Percentiles rank a stretch among this genome's conserved stretches.
Evolutionary conservation across 2,329 filamentous ascomycete species (phyloP).

Genomic region (Penicillium sp.): DNA sequence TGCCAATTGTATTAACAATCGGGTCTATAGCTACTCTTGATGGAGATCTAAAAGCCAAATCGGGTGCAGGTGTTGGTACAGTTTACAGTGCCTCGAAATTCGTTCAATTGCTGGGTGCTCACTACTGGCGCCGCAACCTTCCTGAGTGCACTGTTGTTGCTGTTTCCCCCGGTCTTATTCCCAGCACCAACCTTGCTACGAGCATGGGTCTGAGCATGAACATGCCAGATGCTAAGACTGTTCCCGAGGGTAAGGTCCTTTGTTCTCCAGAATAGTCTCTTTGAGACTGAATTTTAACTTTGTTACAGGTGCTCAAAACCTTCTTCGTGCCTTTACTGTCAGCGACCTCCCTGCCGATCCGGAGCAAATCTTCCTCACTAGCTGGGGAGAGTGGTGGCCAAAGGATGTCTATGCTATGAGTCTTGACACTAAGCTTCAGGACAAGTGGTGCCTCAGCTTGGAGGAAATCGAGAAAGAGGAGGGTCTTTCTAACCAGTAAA

Average conservation of each 20-base stretch:
- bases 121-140: conserved; percentile 26
- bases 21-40: conserved; percentile 21
- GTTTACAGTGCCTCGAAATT: conserved; percentile 29
- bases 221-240: conserved; percentile 26
- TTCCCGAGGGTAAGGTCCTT: conserved; percentile 20
- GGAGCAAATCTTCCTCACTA: conserved; percentile 27
- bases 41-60: conserved; percentile 22
- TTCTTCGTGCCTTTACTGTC: conserved; percentile 20
- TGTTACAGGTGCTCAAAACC: conserved; percentile 21
- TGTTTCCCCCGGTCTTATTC: conserved; percentile 25
- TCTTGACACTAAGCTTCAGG: conserved; percentile 20
- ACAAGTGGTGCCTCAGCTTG: conserved; percentile 26
- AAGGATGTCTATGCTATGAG: conserved; percentile 24
- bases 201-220: conserved; percentile 18
- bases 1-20: neutral
- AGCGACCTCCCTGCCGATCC: conserved; percentile 22
- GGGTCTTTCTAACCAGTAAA: conserved; percentile 4
- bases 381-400: conserved; percentile 32
- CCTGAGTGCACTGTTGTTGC: conserved; percentile 22
- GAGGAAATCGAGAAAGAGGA: conserved; percentile 25
- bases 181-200: conserved; percentile 20
- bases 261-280: neutral
- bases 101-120: conserved; percentile 21
- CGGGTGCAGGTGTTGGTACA: conserved; percentile 14
- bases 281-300: neutral